These are phyloP conservation scores for Haplosporangium sp. DNA, from an alignment of 371 early-diverging fungal genomes.

Conservation along the genomic window DNA sequence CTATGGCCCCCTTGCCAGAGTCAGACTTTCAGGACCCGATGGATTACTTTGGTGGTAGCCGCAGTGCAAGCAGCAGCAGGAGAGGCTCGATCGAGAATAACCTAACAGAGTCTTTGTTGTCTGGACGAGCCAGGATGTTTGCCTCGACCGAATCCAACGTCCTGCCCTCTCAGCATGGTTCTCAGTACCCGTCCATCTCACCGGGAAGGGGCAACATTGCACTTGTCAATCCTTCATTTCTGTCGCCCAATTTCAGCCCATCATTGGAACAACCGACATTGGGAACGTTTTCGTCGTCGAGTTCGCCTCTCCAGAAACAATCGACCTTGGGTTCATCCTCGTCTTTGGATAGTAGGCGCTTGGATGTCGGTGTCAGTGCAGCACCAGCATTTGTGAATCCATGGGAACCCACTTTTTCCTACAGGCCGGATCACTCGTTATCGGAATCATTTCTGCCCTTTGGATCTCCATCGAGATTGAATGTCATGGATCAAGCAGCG, in stretches of 20 bases:
- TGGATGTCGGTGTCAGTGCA: neutral
- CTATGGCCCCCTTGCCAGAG: conserved; percentile 37
- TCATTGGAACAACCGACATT: conserved; percentile 3
- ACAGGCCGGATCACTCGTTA: conserved; percentile 13
- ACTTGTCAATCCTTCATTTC: neutral
- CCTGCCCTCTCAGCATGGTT: neutral
- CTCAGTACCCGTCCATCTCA: neutral
- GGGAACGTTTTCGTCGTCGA: conserved; percentile 6
- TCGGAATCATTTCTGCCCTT: conserved; percentile 38
- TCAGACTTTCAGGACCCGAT: conserved; percentile 23
- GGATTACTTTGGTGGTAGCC: conserved; percentile 45
- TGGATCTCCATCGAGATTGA: conserved; percentile 8
- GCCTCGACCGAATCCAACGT: conserved; percentile 6
- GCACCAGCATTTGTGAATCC: conserved; percentile 44
- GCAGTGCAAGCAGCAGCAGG: conserved; percentile 42
- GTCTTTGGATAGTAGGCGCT: neutral
- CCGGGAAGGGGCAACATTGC: neutral
- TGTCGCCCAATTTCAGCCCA: conserved; percentile 12
- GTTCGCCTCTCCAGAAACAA: conserved; percentile 8
- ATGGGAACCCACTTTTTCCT: conserved; percentile 31
- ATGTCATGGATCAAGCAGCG: neutral
- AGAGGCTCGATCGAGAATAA: conserved; percentile 47
- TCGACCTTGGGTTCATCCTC: neutral
- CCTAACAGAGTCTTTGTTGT: conserved; percentile 45
- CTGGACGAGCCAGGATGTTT: conserved; percentile 47